phyloP scores from a whole-genome alignment of 345 rosid genomes.

The Eucalyptus albens region DNA sequence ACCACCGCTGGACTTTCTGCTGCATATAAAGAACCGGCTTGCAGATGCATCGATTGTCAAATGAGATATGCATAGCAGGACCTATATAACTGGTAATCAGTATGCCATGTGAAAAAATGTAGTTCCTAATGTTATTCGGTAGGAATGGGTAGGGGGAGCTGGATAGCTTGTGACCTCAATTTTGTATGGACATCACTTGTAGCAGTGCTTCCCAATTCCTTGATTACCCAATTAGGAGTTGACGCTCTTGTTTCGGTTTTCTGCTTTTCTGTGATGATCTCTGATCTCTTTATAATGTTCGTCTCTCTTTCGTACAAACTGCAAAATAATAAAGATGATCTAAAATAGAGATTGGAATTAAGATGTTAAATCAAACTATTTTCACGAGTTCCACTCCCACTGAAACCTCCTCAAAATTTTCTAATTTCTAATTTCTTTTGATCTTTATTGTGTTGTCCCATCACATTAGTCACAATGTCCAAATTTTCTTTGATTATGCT shows the following conservation, averaged over 20 bases:
- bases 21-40: neutral
- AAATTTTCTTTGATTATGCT: neutral
- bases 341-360: neutral
- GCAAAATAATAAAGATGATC: neutral
- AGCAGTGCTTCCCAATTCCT: neutral
- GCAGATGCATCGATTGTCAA: neutral
- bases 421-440: neutral
- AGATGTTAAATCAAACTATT: neutral
- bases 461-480: neutral
- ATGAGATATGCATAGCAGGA: neutral
- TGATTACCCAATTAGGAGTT: neutral
- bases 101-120: neutral
- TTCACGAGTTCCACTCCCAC: neutral
- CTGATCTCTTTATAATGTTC: neutral
- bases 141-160: neutral
- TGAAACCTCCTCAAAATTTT: neutral
- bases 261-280: neutral
- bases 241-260: neutral
- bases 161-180: neutral
- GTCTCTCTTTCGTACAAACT: neutral
- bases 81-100: neutral
- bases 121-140: neutral
- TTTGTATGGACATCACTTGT: neutral
- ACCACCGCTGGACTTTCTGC: neutral
- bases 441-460: neutral